Conservation (phyloP, 495 filamentous ascomycete species). For the Penicillium malachiteum region DNA sequence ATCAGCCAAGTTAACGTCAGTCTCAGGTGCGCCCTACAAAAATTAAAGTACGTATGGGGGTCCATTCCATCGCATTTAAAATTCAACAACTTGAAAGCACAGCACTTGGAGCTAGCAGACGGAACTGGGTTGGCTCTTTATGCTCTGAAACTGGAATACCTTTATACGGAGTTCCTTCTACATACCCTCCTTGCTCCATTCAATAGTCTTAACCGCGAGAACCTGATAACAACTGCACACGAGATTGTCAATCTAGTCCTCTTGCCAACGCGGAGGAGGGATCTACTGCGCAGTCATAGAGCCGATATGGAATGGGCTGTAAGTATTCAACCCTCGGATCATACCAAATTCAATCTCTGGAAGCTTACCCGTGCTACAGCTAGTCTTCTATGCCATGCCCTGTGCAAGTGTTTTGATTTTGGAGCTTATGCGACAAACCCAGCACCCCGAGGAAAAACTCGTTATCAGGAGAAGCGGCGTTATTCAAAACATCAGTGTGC, state of each 20-base stretch:
- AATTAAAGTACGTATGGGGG: neutral
- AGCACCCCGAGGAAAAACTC: neutral
- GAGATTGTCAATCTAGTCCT: conserved; percentile 11
- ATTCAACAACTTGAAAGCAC: neutral
- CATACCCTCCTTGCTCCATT: conserved; percentile 6
- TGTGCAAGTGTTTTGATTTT: conserved; percentile 11
- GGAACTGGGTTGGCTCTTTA: too few relatives aligned
- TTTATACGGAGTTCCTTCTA: conserved; percentile 4
- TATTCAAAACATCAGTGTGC: conserved; percentile 10
- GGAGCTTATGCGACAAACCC: conserved; percentile 7
- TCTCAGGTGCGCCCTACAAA: neutral
- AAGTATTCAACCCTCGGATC: neutral
- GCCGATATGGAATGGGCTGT: conserved; percentile 4
- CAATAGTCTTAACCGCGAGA: neutral
- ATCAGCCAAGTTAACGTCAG: neutral
- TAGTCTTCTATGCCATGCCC: conserved; percentile 13
- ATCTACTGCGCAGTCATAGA: conserved; percentile 1
- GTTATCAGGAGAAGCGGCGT: conserved; percentile 5
- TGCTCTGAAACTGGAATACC: neutral
- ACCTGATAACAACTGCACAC: conserved; percentile 7
- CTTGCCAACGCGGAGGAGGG: conserved; percentile 3
- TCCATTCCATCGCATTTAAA: conserved; percentile 1
- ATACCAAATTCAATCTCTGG: neutral
- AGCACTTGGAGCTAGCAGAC: neutral
- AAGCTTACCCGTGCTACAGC: neutral